These are phyloP conservation scores for Syzygium grande DNA, from an alignment of 345 rosid species.

Conservation along the genomic window DNA sequence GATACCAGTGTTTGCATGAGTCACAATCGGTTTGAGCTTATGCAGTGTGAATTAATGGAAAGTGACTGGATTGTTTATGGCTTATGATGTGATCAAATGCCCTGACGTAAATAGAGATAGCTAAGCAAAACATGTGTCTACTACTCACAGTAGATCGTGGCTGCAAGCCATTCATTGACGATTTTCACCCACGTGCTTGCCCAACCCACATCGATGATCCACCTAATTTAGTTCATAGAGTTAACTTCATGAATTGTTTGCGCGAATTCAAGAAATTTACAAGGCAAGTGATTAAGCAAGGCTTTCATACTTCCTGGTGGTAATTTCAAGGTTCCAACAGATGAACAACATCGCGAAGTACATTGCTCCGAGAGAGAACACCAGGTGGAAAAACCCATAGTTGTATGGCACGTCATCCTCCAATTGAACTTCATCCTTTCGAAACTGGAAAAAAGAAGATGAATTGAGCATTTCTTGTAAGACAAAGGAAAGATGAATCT, in stretches of 20 bases:
- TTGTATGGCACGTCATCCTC: slow-evolving; percentile 72
- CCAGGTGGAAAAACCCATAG: slow-evolving; percentile 76
- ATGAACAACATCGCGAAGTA: slow-evolving; percentile 89
- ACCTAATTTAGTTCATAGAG: slow-evolving; percentile 25
- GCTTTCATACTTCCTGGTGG: slow-evolving; percentile 35
- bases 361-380: slow-evolving; percentile 86
- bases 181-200: slow-evolving; percentile 92
- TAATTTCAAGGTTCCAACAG: slow-evolving; percentile 68
- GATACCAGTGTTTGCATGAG: not conserved
- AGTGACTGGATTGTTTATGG: not conserved
- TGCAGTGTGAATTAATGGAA: not conserved
- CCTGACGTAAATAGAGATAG: not conserved
- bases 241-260: not conserved
- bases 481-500: not conserved
- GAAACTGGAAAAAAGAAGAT: slow-evolving; percentile 29
- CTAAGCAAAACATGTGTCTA: not conserved
- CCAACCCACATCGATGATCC: slow-evolving; percentile 95
- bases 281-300: not conserved
- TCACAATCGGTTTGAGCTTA: not conserved
- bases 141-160: slow-evolving; percentile 64
- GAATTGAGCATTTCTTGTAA: not conserved
- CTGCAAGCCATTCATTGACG: slow-evolving; percentile 84
- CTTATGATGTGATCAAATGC: not conserved
- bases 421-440: slow-evolving; percentile 36
- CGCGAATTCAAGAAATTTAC: not conserved